Base-by-base conservation (phyloP, 768 basidiomycete species). In the Candolleomyces aberdarensis region DNA sequence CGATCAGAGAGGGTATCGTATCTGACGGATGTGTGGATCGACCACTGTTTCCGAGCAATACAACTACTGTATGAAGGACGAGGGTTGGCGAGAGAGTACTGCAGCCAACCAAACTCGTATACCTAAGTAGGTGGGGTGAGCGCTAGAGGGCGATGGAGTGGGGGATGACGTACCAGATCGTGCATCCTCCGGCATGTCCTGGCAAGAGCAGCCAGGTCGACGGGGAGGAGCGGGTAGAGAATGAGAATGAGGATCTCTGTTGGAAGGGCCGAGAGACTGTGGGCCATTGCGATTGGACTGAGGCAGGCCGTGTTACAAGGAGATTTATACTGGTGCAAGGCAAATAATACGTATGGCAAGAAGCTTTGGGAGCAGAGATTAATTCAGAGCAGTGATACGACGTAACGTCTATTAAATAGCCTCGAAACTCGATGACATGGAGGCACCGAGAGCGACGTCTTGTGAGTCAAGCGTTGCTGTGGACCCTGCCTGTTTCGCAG, bases 71-170 rank as follows among this genome's bases (percentile, higher is more conserved):
- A 71, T 9, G 88, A 86, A 7, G 80, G 82, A 31, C 86, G 80
- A 14, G 80, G 79, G 65, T 88, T 78, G 36, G 65, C 66, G 40
- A 77, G 79, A 32, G 85, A 70, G 67, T 84, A 84, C 53, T 69
- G 71, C 14, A 76, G 66, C 87, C 88, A 91, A 8, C 87, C 88
- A 66, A 79, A 84, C 48, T 81, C 77, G 47, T 78, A 71, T n/a
- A 90, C 80, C 89, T 90, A 59, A 47, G 54, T 40, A 41, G 39
- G 57, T 13, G n/a, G 50, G 43, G n/a, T 40, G 10, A 31, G 9
- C 40, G n/a, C 39, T 39, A 62, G 26, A 52, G 49, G 22, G 41
- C 36, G 56, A 41, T 58, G 44, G 59, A 49, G 47, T 47, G 19
- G 36, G 36, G 11, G 11, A 31, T 39, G 17, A 74, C 80, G 72